Evolutionary conservation across 495 filamentous ascomycete species (phyloP).

Genomic region (Lophium mytilinum): DNA sequence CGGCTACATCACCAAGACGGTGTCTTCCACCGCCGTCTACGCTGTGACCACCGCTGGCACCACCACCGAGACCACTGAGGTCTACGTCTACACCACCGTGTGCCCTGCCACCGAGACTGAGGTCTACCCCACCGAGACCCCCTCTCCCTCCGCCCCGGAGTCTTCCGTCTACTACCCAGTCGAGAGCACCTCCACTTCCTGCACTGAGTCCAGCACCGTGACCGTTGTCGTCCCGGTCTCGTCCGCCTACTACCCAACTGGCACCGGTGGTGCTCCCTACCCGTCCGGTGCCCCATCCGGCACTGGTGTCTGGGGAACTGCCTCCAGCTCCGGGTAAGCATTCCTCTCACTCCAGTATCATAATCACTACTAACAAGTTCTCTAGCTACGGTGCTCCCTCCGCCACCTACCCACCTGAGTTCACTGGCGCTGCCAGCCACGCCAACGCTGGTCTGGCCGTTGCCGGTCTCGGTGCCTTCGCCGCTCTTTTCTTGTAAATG

Average conservation of each 20-base stretch:
- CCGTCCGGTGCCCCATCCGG: not conserved
- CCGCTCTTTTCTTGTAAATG: conserved; percentile 3
- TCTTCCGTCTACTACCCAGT: not conserved
- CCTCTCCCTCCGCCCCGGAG: not conserved
- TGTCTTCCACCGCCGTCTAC: conserved; percentile 8
- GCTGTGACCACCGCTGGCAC: not conserved
- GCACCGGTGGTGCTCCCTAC: conserved; percentile 1
- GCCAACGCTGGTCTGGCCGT: conserved; percentile 1
- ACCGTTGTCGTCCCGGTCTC: not conserved
- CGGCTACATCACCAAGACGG: conserved; percentile 3
- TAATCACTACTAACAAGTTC: not conserved
- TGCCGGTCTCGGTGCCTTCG: conserved; percentile 3
- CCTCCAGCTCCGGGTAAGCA: not conserved
- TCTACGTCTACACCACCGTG: conserved; percentile 1
- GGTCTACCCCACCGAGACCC: not conserved
- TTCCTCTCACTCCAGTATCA: not conserved
- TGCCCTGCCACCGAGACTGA: not conserved
- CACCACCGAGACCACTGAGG: not conserved
- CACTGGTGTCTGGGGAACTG: not conserved
- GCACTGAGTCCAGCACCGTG: not conserved
- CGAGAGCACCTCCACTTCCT: not conserved
- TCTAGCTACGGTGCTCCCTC: not conserved
- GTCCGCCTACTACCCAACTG: not conserved
- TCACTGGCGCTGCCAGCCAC: conserved; percentile 5
- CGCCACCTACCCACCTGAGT: not conserved